Evolutionary conservation across 2,329 filamentous ascomycete genomes (phyloP).

Genomic region (Alternaria novae-zelandiae): DNA sequence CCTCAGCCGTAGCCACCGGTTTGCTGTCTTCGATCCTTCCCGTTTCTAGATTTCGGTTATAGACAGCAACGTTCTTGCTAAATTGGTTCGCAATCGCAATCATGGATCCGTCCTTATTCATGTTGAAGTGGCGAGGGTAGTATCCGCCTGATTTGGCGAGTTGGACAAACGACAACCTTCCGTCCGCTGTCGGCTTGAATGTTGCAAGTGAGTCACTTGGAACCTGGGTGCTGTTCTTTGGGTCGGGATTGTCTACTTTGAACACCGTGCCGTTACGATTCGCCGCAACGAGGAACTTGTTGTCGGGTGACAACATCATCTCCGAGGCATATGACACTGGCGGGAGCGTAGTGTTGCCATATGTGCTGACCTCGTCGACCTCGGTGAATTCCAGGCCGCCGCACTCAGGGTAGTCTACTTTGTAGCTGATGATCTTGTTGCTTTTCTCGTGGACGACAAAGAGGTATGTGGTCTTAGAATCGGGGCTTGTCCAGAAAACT

Average conservation of each 20-base stretch:
- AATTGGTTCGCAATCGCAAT: slow-evolving; percentile 71
- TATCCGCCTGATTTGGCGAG: slow-evolving; percentile 68
- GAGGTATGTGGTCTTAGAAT: slow-evolving; percentile 51
- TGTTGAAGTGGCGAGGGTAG: slow-evolving; percentile 70
- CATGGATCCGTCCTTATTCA: slow-evolving; percentile 69
- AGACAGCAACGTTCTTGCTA: slow-evolving; percentile 66
- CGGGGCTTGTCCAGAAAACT: slow-evolving; percentile 57
- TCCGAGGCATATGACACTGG: slow-evolving; percentile 57
- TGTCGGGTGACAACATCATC: slow-evolving; percentile 61
- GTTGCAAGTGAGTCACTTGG: slow-evolving; percentile 67
- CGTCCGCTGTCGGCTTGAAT: slow-evolving; percentile 50
- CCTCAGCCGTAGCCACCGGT: slow-evolving; percentile 43
- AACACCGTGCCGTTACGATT: slow-evolving; percentile 69
- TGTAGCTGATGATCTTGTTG: slow-evolving; percentile 64
- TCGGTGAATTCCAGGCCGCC: slow-evolving; percentile 55
- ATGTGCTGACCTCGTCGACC: slow-evolving; percentile 54
- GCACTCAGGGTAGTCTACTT: slow-evolving; percentile 57
- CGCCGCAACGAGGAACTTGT: slow-evolving; percentile 69
- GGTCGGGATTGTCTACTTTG: slow-evolving; percentile 54
- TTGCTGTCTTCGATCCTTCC: slow-evolving; percentile 62
- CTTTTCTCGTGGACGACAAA: slow-evolving; percentile 68
- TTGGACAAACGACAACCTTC: slow-evolving; percentile 62
- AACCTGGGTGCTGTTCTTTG: slow-evolving; percentile 43
- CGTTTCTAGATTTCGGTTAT: slow-evolving; percentile 64
- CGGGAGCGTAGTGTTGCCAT: slow-evolving; percentile 41